Conservation (phyloP, 169 alveolate genomes). For the Cryptosporidium sp. region DNA sequence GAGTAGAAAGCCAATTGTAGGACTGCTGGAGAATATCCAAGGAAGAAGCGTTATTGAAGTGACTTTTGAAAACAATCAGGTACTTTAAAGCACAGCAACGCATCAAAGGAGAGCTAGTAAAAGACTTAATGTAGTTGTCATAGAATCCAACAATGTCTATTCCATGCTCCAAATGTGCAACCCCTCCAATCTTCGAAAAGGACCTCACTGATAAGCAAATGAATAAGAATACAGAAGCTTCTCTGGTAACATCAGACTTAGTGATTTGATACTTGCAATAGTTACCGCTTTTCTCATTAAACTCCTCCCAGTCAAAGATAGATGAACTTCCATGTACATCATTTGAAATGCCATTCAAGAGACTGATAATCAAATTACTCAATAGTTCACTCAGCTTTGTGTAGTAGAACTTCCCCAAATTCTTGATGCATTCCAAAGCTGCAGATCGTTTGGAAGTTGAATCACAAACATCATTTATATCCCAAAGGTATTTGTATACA, state of each 20-base stretch:
- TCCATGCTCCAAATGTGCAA: conserved; percentile 32
- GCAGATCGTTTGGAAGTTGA: conserved; percentile 73
- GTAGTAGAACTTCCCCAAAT: conserved; percentile 65
- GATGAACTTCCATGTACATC: background rate
- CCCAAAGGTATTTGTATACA: conserved; percentile 71
- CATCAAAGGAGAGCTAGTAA: conserved; percentile 49
- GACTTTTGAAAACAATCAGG: conserved; percentile 44
- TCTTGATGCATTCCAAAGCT: conserved; percentile 66
- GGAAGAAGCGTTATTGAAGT: conserved; percentile 14
- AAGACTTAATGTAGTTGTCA: conserved; percentile 36
- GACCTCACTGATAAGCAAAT: conserved; percentile 70
- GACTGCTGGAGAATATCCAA: conserved; percentile 56
- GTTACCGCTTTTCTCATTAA: conserved; percentile 16
- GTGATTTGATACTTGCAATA: conserved; percentile 22
- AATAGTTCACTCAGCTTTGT: conserved; percentile 51
- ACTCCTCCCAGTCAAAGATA: conserved; percentile 60
- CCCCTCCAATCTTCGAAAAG: conserved; percentile 57
- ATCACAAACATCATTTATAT: conserved; percentile 66
- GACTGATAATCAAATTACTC: conserved; percentile 32
- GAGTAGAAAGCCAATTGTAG: conserved; percentile 35
- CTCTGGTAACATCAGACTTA: conserved; percentile 49
- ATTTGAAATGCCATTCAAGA: conserved; percentile 34
- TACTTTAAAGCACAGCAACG: conserved; percentile 73
- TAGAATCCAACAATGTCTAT: conserved; percentile 67
- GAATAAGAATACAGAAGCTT: conserved; percentile 57